Percentiles rank a stretch among this genome's conserved stretches.
Conservation (phyloP, 208 protist species). For the Leishmania amazonensis region DNA sequence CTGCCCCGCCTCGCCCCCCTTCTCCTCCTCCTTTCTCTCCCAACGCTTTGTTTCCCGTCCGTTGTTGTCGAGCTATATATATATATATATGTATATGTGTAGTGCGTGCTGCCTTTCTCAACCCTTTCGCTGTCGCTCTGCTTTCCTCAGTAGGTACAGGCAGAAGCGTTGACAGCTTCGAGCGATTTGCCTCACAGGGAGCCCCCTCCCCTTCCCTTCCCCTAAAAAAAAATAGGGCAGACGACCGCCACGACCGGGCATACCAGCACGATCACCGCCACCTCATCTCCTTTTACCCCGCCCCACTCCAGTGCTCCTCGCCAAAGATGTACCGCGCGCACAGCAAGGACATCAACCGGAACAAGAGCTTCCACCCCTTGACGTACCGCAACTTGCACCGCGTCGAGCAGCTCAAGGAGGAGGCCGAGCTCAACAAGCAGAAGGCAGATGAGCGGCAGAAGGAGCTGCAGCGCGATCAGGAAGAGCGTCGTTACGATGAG, state of each 20-base stretch:
- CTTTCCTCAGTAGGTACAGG: background rate
- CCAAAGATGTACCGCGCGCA: constrained; percentile 78
- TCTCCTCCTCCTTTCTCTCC: background rate
- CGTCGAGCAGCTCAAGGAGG: constrained; percentile 62
- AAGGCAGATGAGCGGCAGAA: constrained; percentile 44
- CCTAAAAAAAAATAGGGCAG: background rate
- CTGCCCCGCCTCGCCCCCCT: too few relatives aligned
- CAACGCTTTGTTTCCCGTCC: background rate
- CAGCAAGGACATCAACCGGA: constrained; percentile 90
- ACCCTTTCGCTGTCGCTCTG: background rate
- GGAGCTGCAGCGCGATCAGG: constrained; percentile 68
- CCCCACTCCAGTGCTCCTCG: background rate
- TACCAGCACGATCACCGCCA: background rate
- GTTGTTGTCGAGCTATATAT: background rate
- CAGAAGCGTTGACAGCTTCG: too few relatives aligned
- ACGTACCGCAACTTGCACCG: constrained; percentile 76
- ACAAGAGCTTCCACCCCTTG: constrained; percentile 90
- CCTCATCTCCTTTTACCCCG: background rate
- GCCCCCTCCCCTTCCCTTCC: too few relatives aligned
- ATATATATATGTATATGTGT: too few relatives aligned
- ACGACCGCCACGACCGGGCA: background rate
- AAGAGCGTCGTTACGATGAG: constrained; percentile 81
- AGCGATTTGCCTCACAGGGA: background rate
- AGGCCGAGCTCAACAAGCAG: constrained; percentile 40
- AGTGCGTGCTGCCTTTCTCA: background rate